These are phyloP conservation scores for Prunus mira DNA, from an alignment of 306 rosid species.

Conservation along the genomic window DNA sequence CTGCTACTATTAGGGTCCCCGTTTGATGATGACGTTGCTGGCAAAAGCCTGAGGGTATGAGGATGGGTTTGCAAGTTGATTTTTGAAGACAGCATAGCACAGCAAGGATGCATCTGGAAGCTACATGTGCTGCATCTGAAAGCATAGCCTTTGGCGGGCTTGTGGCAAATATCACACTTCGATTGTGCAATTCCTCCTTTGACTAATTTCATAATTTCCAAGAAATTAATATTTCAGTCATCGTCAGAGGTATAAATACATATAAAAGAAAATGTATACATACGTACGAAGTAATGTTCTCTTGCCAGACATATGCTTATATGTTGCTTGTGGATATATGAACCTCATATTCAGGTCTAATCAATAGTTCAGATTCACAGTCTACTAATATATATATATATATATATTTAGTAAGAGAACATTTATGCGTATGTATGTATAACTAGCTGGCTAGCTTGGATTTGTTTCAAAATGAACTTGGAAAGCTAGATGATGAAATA, in stretches of 20 bases:
- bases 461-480: neutral
- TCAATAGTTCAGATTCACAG: too few species aligned
- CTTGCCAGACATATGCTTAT: too few species aligned
- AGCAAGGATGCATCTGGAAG: conserved; percentile 87
- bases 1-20: neutral
- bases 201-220: conserved; percentile 15
- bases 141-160: conserved; percentile 59
- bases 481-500: neutral
- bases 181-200: conserved; percentile 62
- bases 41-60: conserved; percentile 51
- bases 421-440: too few species aligned
- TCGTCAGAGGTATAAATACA: too few species aligned
- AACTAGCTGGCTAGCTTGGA: neutral
- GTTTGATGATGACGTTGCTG: conserved; percentile 14
- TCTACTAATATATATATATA: too few species aligned
- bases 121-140: conserved; percentile 66
- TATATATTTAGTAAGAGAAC: too few species aligned
- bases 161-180: conserved; percentile 76
- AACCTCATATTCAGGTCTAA: neutral
- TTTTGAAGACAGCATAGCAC: conserved; percentile 64
- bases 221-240: too few species aligned
- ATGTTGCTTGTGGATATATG: neutral
- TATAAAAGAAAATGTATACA: neutral
- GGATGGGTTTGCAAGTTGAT: conserved; percentile 42
- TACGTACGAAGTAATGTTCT: neutral